A percentile compares a stretch with the other conserved stretches of the same genome.
phyloP scores from a whole-genome alignment of 345 rosid genomes.

The Acer yangbiense region DNA sequence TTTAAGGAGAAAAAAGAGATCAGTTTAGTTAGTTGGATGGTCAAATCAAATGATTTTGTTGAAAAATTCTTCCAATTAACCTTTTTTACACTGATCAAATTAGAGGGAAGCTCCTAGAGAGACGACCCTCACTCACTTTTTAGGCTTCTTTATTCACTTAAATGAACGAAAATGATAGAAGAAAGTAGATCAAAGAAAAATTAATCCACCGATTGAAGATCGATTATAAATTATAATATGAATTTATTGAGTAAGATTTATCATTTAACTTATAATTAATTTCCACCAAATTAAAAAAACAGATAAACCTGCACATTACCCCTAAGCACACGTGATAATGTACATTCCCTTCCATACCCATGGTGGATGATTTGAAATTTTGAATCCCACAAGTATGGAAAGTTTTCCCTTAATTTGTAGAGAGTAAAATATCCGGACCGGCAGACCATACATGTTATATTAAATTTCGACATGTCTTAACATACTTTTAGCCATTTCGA shows the following conservation, averaged over 20 bases:
- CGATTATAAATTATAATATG: background rate
- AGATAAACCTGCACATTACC: too few relatives aligned
- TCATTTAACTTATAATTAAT: too few relatives aligned
- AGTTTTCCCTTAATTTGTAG: too few relatives aligned
- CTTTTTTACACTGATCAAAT: background rate
- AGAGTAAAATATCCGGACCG: too few relatives aligned
- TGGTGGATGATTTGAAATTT: too few relatives aligned
- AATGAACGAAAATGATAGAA: background rate
- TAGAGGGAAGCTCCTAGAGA: background rate
- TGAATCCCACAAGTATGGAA: too few relatives aligned
- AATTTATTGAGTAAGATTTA: background rate
- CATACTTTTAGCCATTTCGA: too few relatives aligned
- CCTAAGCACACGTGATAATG: too few relatives aligned
- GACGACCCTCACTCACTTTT: background rate
- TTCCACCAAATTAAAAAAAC: too few relatives aligned
- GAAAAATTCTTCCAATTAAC: background rate
- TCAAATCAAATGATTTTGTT: background rate
- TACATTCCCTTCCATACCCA: too few relatives aligned
- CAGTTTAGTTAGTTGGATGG: background rate
- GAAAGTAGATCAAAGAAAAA: background rate
- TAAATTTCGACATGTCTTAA: too few relatives aligned
- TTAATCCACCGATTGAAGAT: background rate
- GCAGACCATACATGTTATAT: too few relatives aligned
- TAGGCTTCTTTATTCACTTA: background rate
- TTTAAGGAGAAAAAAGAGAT: background rate